These are phyloP conservation scores for Claviceps purpurea DNA, from an alignment of 2,329 filamentous ascomycete genomes.

Conservation along the genomic window DNA sequence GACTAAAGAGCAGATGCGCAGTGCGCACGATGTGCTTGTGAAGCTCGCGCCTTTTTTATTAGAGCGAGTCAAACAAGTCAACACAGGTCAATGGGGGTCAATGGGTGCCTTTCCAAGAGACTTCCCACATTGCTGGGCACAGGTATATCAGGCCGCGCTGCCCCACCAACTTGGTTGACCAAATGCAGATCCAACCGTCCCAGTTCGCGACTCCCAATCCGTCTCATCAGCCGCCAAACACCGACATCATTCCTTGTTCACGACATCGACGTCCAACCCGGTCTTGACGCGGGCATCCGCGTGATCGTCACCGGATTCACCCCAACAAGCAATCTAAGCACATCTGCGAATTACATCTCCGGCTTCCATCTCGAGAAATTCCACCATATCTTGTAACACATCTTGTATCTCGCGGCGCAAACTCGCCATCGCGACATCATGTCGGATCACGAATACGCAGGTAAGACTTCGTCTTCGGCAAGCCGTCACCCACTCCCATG, in stretches of 20 bases:
- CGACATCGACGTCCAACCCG: background rate
- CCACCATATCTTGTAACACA: too few species aligned
- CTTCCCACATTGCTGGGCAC: too few species aligned
- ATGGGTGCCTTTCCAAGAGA: background rate
- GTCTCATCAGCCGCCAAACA: background rate
- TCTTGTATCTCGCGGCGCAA: too few species aligned
- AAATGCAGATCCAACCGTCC: background rate
- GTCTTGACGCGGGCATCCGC: background rate
- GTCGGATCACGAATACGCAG: constrained; percentile 55
- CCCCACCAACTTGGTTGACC: constrained; percentile 1
- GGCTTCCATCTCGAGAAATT: too few species aligned
- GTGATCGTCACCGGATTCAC: background rate
- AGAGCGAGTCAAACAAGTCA: too few species aligned
- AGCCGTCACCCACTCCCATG: background rate
- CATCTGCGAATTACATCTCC: too few species aligned
- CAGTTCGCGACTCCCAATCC: background rate
- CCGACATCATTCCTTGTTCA: background rate
- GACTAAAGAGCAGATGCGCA: too few species aligned
- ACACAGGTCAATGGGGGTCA: too few species aligned
- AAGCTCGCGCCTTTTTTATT: too few species aligned
- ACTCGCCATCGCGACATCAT: constrained; percentile 23
- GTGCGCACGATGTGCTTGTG: too few species aligned
- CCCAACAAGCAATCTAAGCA: too few species aligned
- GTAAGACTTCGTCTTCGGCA: constrained; percentile 24
- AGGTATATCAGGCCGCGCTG: background rate